Percentiles rank a stretch among this genome's conserved stretches.
These are phyloP conservation scores for Hypoxylon sp. DNA, from an alignment of 2,329 filamentous ascomycete species.

Conservation along the genomic window DNA sequence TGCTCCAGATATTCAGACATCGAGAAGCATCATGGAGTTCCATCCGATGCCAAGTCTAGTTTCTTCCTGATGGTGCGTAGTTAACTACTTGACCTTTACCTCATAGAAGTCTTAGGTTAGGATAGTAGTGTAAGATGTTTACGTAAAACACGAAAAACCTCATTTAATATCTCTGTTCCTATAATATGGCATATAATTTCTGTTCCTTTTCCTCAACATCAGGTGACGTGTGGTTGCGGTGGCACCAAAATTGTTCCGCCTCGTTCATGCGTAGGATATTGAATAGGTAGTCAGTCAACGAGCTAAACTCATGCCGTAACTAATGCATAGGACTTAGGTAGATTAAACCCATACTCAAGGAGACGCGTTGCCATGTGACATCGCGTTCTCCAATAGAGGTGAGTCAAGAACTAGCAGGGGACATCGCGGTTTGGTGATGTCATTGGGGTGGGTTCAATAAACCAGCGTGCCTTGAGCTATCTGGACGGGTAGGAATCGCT, in stretches of 20 bases:
- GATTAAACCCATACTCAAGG: not conserved
- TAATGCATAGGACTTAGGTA: not conserved
- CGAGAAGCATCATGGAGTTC: not conserved
- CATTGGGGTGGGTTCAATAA: conserved; percentile 1
- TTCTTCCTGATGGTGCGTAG: not conserved
- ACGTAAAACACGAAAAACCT: not conserved
- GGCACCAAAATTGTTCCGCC: not conserved
- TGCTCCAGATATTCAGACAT: not conserved
- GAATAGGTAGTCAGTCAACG: not conserved
- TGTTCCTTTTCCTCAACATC: not conserved
- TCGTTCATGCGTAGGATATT: not conserved
- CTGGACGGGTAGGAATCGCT: not conserved
- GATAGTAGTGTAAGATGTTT: not conserved
- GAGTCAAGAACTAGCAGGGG: conserved; percentile 3
- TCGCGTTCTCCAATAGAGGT: conserved; percentile 30
- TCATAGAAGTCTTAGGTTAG: not conserved
- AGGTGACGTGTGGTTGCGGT: not conserved
- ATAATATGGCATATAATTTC: no score
- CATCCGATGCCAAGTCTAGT: not conserved
- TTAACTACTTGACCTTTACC: not conserved
- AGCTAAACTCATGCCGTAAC: not conserved
- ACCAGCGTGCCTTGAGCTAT: not conserved
- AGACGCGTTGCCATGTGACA: conserved; percentile 47
- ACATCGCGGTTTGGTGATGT: conserved; percentile 25
- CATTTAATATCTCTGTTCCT: no score